Conservation (phyloP, 2,329 filamentous ascomycete species). For the Fusarium napiforme region DNA sequence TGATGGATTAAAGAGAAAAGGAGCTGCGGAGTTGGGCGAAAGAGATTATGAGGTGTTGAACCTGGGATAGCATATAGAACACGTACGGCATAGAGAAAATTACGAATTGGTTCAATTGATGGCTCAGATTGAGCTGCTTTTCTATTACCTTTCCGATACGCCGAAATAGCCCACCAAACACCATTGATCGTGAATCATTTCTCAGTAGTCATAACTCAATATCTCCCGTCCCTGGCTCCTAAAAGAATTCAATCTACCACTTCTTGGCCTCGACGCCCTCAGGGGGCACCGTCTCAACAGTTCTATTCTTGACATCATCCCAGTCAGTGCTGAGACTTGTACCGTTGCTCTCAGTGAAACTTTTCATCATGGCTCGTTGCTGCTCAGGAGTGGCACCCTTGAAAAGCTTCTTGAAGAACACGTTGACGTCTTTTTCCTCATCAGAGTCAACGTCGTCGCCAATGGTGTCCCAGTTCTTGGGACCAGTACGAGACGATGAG, state of each 20-base stretch:
- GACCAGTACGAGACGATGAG: constrained; percentile 83
- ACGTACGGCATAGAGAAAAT: constrained; percentile 17
- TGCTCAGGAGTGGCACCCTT: constrained; percentile 80
- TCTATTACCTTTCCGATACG: constrained; percentile 29
- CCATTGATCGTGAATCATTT: constrained; percentile 16
- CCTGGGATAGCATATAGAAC: constrained; percentile 3
- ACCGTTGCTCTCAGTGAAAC: constrained; percentile 91
- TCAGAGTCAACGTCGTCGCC: constrained; percentile 65
- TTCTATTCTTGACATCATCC: constrained; percentile 79
- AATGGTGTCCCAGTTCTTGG: constrained; percentile 93
- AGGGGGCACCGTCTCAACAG: constrained; percentile 77
- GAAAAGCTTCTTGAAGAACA: constrained; percentile 93
- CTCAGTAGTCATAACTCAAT: neutral
- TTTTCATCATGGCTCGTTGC: constrained; percentile 96
- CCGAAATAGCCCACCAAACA: constrained; percentile 13
- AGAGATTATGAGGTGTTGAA: constrained; percentile 34
- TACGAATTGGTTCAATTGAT: constrained; percentile 1
- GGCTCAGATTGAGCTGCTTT: constrained; percentile 13
- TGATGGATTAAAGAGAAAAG: constrained; percentile 30
- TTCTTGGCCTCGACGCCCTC: constrained; percentile 82
- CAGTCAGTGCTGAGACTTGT: constrained; percentile 94
- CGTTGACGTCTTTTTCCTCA: constrained; percentile 72
- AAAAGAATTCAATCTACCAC: constrained; percentile 55
- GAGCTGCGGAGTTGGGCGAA: constrained; percentile 33
- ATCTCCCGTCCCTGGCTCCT: neutral